Percentiles rank a stretch among this genome's conserved stretches.
Evolutionary conservation across 768 basidiomycete species (phyloP).

Genomic region (Lactarius sp.): DNA sequence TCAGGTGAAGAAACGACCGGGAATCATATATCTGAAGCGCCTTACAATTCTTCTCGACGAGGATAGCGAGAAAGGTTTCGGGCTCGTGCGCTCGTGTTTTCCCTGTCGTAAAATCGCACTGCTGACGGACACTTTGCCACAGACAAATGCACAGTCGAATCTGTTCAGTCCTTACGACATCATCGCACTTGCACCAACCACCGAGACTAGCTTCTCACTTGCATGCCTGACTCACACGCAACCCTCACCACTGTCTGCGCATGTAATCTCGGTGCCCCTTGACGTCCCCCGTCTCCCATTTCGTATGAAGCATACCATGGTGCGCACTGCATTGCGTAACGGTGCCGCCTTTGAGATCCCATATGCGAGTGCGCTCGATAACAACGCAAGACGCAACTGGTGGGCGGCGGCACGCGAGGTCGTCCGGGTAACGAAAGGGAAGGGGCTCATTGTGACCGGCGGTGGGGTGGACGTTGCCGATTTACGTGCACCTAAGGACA

Average conservation of each 20-base stretch:
- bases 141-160: conserved; percentile 69
- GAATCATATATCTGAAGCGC: conserved; percentile 65
- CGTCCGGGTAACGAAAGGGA: conserved; percentile 74
- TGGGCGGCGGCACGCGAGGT: conserved; percentile 78
- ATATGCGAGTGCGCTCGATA: conserved; percentile 67
- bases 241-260: conserved; percentile 71
- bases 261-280: conserved; percentile 76
- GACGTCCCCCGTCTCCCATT: conserved; percentile 75
- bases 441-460: conserved; percentile 66
- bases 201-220: conserved; percentile 62
- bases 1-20: conserved; percentile 53
- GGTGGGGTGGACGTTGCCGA: conserved; percentile 59
- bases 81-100: conserved; percentile 48
- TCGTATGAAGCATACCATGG: conserved; percentile 76
- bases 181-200: conserved; percentile 70
- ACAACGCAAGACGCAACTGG: conserved; percentile 69
- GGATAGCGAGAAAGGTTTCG: conserved; percentile 83
- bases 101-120: neutral
- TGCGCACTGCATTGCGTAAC: conserved; percentile 75
- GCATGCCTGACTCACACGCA: conserved; percentile 77
- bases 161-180: conserved; percentile 69
- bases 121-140: conserved; percentile 4
- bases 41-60: conserved; percentile 78
- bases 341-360: conserved; percentile 80
- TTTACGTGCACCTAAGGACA: conserved; percentile 65